Conservation (phyloP, 768 basidiomycete genomes). For the Tubosaeta sp. region DNA sequence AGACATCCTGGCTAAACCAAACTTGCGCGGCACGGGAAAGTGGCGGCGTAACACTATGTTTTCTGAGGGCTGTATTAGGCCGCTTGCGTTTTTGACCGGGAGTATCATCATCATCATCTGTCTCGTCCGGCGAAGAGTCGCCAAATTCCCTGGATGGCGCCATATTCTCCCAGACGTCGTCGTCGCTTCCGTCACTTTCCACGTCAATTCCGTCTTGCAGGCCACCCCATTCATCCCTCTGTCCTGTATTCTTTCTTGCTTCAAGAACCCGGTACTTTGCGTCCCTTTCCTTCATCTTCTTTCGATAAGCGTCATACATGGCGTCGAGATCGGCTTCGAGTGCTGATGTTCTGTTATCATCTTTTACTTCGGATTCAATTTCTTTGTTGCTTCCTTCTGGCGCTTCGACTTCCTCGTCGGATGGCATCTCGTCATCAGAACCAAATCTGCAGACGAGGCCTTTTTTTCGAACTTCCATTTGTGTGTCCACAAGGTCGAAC, state of each 20-base stretch:
- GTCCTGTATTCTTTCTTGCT: slow-evolving; percentile 65
- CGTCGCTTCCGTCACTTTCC: slow-evolving; percentile 34
- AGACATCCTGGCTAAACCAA: slow-evolving; percentile 97
- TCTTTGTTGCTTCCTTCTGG: slow-evolving; percentile 36
- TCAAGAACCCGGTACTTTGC: slow-evolving; percentile 84
- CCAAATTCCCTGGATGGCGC: slow-evolving; percentile 49
- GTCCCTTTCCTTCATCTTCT: slow-evolving; percentile 75
- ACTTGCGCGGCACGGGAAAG: slow-evolving; percentile 61
- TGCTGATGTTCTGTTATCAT: slow-evolving; percentile 49
- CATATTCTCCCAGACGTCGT: slow-evolving; percentile 71
- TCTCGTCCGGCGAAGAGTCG: slow-evolving; percentile 51
- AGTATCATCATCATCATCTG: slow-evolving; percentile 35
- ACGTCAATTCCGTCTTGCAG: slow-evolving; percentile 46
- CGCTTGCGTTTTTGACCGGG: slow-evolving; percentile 42
- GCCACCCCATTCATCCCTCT: slow-evolving; percentile 80
- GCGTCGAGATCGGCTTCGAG: slow-evolving; percentile 88
- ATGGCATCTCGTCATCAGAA: slow-evolving; percentile 41
- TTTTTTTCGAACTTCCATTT: slow-evolving; percentile 41
- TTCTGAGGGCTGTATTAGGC: slow-evolving; percentile 33
- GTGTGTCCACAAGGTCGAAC: slow-evolving; percentile 74
- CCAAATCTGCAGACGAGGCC: slow-evolving; percentile 36
- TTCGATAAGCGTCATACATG: slow-evolving; percentile 84
- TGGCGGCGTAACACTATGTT: slow-evolving; percentile 31
- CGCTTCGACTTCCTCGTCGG: slow-evolving; percentile 37
- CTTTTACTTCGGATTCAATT: slow-evolving; percentile 67